Evolutionary conservation across 139 green algal genomes (phyloP).

Genomic region (Gonium pectorale): DNA sequence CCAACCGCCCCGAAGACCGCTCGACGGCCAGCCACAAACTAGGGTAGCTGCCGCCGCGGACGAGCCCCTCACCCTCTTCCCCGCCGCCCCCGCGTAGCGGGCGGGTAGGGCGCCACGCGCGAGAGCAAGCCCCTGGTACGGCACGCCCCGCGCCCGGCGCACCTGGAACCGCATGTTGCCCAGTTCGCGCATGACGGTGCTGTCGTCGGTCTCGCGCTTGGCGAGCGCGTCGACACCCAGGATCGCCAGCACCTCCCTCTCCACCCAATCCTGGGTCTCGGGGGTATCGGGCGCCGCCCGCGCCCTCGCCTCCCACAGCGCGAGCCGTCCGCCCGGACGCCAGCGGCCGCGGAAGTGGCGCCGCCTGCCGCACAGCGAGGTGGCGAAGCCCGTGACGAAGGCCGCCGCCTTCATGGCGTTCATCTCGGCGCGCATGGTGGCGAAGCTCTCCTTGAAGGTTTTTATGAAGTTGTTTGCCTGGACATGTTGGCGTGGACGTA

Average conservation of each 20-base stretch:
- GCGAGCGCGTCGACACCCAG: background rate
- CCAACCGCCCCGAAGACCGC: too few relatives aligned
- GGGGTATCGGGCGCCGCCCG: background rate
- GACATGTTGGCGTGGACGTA: too few relatives aligned
- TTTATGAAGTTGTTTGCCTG: background rate
- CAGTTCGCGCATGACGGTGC: background rate
- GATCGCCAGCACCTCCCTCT: background rate
- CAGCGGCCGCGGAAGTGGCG: background rate
- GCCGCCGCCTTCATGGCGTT: background rate
- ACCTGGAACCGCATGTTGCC: slow-evolving; percentile 15
- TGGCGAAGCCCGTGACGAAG: background rate
- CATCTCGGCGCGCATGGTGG: background rate
- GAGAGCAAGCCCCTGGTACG: too few relatives aligned
- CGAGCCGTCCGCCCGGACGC: background rate
- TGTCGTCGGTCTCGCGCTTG: background rate
- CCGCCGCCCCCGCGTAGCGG: too few relatives aligned
- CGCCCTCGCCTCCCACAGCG: background rate
- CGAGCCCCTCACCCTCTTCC: too few relatives aligned
- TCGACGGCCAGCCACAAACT: too few relatives aligned
- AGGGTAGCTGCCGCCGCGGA: too few relatives aligned
- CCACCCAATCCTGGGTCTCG: background rate
- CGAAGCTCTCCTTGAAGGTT: background rate
- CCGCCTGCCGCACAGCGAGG: background rate
- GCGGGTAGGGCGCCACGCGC: too few relatives aligned
- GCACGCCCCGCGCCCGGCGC: background rate